Evolutionary conservation across 2,329 filamentous ascomycete species (phyloP), one percentile per base, ranked within the genome.

Genomic region (Raffaelea ambrosiae): DNA sequence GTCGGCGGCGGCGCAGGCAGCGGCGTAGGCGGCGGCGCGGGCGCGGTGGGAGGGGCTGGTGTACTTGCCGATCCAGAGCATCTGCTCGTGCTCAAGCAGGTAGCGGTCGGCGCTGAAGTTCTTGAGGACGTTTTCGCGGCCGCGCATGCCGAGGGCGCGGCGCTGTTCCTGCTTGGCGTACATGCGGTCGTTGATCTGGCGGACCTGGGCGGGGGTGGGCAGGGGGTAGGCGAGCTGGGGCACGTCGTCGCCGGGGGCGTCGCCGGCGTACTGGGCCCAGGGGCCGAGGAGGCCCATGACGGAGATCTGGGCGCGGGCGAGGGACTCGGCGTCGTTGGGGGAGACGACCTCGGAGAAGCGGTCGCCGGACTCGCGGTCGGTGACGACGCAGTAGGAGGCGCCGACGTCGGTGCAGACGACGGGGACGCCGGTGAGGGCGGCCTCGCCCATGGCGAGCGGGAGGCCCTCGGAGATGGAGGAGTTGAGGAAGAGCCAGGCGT

Each of bases 301-400:
- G 48, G 75, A 74, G 52, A 84, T 74, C 55, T 84, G 80, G 1
- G 80, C 80, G 21, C 73, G 68, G 2, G 79, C 80, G 2, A 84
- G 66, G 4, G 74, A 72, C 35, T 71, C 69, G 4, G 79, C 71
- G 58, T 84, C 80, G 54, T 83, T 83, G 3, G 79, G 80, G 14
- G 79, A 75, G 3, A 83, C 78, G 5, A 83, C 76, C 49, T 77
- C 79, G 52, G 76, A 79, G 63, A 77, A 83, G 4, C 70, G 65
- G 54, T 55, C 57, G 18, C 66, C 69, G 42, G 68, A 66, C 44
- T 72, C 69, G 0, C 70, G 72, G 52, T 78, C 73, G 0, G 74
- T 79, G n/a, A 79, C 64, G 0, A 79, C 74, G 22, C 74, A 66
- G 3, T 74, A 66, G 2, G 73, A 76, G 9, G 75, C 74, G 26